Conservation (phyloP, 805 yeast genomes). For the Suhomyces sp. region DNA sequence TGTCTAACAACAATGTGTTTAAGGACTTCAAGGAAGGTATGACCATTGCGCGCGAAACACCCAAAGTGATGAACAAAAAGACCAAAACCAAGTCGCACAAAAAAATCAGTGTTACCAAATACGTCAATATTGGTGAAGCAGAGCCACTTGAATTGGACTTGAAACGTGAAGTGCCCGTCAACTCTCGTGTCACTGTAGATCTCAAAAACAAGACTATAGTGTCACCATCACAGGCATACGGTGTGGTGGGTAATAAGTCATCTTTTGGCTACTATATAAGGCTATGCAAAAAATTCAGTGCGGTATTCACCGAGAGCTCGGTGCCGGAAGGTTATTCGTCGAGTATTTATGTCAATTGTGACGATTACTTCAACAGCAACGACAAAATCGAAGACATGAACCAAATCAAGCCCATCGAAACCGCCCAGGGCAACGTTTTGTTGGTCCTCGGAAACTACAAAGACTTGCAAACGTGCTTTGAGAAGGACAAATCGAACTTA, state of each 20-base stretch:
- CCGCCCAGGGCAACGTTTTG: constrained; percentile 35
- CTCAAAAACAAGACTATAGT: constrained; percentile 58
- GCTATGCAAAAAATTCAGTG: constrained; percentile 55
- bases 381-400: constrained; percentile 14
- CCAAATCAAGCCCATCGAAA: constrained; percentile 17
- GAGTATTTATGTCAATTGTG: constrained; percentile 63
- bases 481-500: constrained; percentile 46
- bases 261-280: constrained; percentile 76
- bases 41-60: constrained; percentile 43
- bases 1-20: constrained; percentile 44
- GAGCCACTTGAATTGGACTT: constrained; percentile 55
- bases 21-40: constrained; percentile 61
- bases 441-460: constrained; percentile 63
- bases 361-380: constrained; percentile 51
- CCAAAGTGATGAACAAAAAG: constrained; percentile 35
- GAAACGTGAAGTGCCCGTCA: constrained; percentile 62
- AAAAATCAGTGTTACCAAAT: constrained; percentile 60
- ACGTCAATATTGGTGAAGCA: constrained; percentile 70
- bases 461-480: constrained; percentile 54
- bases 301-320: constrained; percentile 68
- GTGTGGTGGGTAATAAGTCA: constrained; percentile 54
- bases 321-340: constrained; percentile 65
- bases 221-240: constrained; percentile 70
- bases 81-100: constrained; percentile 38
- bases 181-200: constrained; percentile 81